Evolutionary conservation across 345 rosid genomes (phyloP).

Genomic region (Boechera stricta): DNA sequence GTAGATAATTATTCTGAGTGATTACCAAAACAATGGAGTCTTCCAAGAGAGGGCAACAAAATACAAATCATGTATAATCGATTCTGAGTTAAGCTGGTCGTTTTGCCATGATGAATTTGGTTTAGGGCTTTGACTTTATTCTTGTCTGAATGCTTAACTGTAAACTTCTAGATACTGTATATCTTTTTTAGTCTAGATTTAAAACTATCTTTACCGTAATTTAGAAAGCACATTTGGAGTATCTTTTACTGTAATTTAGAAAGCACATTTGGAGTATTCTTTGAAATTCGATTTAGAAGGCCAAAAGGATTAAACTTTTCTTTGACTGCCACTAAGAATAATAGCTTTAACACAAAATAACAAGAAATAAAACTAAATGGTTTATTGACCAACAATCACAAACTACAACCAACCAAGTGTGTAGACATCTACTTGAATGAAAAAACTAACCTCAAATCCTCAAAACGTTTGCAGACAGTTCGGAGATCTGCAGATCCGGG

Average conservation of each 20-base stretch:
- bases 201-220: background rate
- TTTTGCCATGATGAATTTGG: conserved; percentile 4
- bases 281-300: conserved; percentile 12
- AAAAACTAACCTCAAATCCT: conserved; percentile 78
- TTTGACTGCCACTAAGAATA: conserved; percentile 17
- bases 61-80: conserved; percentile 5
- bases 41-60: conserved; percentile 16
- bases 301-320: conserved; percentile 8
- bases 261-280: background rate
- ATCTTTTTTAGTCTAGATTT: background rate
- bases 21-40: conserved; percentile 18
- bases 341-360: conserved; percentile 19
- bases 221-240: background rate
- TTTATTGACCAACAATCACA: background rate
- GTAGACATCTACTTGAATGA: conserved; percentile 38
- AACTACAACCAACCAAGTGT: conserved; percentile 27
- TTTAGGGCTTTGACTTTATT: background rate
- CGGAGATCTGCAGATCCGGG: conserved; percentile 94
- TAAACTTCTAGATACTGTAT: conserved; percentile 1
- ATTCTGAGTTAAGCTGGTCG: conserved; percentile 11
- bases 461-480: conserved; percentile 96
- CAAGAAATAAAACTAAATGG: background rate
- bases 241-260: background rate
- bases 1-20: conserved; percentile 38
- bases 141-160: conserved; percentile 19